phyloP scores from a whole-genome alignment of 306 rosid genomes.

The Casuarina glauca region DNA sequence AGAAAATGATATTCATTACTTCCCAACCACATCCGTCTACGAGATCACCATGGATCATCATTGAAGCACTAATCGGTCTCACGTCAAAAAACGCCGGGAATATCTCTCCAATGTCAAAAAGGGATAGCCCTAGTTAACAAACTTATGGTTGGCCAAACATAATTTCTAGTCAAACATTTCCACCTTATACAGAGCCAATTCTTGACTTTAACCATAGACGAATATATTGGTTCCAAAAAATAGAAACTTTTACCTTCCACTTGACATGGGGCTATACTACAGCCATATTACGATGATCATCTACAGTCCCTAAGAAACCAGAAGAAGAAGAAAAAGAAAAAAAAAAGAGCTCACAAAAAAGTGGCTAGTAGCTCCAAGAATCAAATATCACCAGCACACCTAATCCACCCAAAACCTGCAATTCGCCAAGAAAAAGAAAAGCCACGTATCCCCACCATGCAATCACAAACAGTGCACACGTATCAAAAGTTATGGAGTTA shows the following conservation, averaged over 20 bases:
- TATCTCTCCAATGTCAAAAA: not conserved
- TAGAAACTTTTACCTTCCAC: not conserved
- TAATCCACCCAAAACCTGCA: conserved; percentile 3
- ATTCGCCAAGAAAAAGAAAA: not conserved
- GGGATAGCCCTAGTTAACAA: not conserved
- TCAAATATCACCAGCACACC: not conserved
- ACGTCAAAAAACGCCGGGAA: not conserved
- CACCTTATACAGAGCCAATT: conserved; percentile 3
- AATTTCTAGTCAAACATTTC: not conserved
- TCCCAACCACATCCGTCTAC: not conserved
- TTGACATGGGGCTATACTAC: not conserved
- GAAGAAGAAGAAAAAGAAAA: not conserved
- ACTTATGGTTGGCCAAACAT: not conserved
- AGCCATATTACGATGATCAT: not conserved
- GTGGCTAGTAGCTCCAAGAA: conserved; percentile 7
- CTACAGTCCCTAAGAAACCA: not conserved
- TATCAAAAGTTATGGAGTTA: not conserved
- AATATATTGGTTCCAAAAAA: not conserved
- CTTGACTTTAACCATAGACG: not conserved
- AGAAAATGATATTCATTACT: conserved; percentile 2
- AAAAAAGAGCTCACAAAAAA: not conserved
- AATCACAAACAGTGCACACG: not conserved
- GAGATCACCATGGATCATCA: conserved; percentile 1
- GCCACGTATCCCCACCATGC: conserved; percentile 12
- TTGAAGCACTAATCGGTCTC: not conserved